Evolutionary conservation across 768 basidiomycete genomes (phyloP).

Genomic region (Naganishia randhawae): DNA sequence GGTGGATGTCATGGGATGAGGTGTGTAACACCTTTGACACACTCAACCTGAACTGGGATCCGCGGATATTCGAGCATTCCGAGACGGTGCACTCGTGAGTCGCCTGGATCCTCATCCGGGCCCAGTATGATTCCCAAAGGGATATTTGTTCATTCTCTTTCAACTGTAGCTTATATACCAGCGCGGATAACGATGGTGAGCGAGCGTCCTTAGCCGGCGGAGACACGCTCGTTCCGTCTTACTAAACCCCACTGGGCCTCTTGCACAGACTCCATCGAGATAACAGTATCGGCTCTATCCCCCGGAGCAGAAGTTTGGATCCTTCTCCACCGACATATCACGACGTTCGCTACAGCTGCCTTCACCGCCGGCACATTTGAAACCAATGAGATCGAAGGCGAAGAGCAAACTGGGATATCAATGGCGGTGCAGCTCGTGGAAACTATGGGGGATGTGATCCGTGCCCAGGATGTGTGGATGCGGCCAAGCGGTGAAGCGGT

Average conservation of each 20-base stretch:
- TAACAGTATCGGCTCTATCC: slow-evolving; percentile 52
- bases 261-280: neutral
- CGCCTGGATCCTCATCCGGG: neutral
- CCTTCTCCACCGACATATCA: slow-evolving; percentile 71
- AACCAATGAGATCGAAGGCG: too few species aligned
- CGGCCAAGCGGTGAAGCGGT: neutral
- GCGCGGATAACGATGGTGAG: neutral
- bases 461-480: neutral
- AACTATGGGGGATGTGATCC: neutral
- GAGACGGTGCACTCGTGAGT: slow-evolving; percentile 68
- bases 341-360: slow-evolving; percentile 11
- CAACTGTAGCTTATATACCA: neutral
- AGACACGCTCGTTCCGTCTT: neutral
- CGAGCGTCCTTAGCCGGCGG: neutral
- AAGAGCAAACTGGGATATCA: neutral
- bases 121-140: neutral
- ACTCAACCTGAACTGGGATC: slow-evolving; percentile 84
- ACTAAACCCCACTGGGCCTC: neutral
- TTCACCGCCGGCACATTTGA: neutral
- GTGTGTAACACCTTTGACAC: slow-evolving; percentile 71
- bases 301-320: slow-evolving; percentile 64
- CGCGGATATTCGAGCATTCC: slow-evolving; percentile 57
- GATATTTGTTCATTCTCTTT: neutral
- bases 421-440: slow-evolving; percentile 7
- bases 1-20: slow-evolving; percentile 68